These are phyloP conservation scores for Friedmanniomyces endolithicus DNA, from an alignment of 495 filamentous ascomycete genomes.

Conservation along the genomic window DNA sequence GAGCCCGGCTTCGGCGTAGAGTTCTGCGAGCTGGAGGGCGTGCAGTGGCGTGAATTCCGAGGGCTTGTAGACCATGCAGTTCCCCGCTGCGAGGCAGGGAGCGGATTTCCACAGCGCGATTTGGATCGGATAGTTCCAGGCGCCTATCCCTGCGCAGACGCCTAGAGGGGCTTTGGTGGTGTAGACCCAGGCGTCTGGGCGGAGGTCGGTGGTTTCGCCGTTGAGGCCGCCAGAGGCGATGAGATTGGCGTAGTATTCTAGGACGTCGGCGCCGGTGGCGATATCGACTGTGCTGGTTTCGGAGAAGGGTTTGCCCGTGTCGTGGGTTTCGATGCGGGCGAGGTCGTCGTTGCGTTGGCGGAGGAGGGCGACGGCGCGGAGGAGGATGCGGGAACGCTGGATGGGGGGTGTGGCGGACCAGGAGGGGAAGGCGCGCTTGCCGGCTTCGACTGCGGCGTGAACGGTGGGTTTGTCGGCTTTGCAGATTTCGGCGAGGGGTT, in stretches of 20 bases:
- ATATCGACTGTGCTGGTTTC: constrained; percentile 68
- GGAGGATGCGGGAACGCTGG: constrained; percentile 56
- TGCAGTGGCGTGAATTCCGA: constrained; percentile 71
- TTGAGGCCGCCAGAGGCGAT: constrained; percentile 58
- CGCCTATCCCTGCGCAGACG: constrained; percentile 67
- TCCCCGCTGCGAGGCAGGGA: constrained; percentile 69
- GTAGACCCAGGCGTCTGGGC: constrained; percentile 62
- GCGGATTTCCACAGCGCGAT: constrained; percentile 82
- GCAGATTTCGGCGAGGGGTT: constrained; percentile 50
- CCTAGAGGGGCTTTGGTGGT: constrained; percentile 62
- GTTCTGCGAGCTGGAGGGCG: constrained; percentile 52
- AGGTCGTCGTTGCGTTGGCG: constrained; percentile 59
- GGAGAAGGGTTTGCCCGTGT: constrained; percentile 63
- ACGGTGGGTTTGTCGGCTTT: constrained; percentile 50
- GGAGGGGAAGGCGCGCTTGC: constrained; percentile 46
- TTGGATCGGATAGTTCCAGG: constrained; percentile 80
- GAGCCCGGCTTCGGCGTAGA: constrained; percentile 60
- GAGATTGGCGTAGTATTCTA: constrained; percentile 65
- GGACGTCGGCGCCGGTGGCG: constrained; percentile 59
- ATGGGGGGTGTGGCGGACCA: constrained; percentile 57
- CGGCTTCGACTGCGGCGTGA: constrained; percentile 52
- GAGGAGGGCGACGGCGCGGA: constrained; percentile 51
- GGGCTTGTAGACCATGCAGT: constrained; percentile 79
- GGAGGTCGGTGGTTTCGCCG: constrained; percentile 53
- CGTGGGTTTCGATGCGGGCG: constrained; percentile 53